phyloP scores from a whole-genome alignment of 1,284 basidiomycete species.

The Ganoderma resinaceum region DNA sequence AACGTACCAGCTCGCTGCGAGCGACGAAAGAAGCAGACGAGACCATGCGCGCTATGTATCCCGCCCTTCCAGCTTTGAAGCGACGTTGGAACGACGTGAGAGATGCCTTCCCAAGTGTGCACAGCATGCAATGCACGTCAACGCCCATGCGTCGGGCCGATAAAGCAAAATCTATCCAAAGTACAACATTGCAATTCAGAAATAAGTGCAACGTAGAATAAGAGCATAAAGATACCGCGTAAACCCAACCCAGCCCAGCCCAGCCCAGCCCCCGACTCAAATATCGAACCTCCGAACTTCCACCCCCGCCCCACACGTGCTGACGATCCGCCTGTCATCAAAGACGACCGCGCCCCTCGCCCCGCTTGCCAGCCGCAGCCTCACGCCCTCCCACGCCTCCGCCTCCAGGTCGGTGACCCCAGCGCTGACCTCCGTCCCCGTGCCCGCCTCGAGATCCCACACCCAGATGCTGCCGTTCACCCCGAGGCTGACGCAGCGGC shows the following conservation, averaged over 20 bases:
- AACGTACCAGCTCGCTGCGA: neutral
- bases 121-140: neutral
- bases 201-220: neutral
- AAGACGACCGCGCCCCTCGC: slow-evolving; percentile 63
- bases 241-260: neutral
- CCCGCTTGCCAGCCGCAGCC: slow-evolving; percentile 17
- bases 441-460: slow-evolving; percentile 80
- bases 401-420: slow-evolving; percentile 14
- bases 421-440: slow-evolving; percentile 60
- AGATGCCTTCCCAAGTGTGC: neutral
- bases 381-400: slow-evolving; percentile 18
- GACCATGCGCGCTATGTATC: neutral
- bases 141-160: neutral
- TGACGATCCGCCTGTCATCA: slow-evolving; percentile 77
- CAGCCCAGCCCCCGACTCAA: slow-evolving; percentile 10
- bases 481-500: slow-evolving; percentile 78
- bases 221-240: slow-evolving; percentile 5
- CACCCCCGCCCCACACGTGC: slow-evolving; percentile 56
- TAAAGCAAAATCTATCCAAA: neutral
- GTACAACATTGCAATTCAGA: neutral
- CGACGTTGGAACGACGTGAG: too few relatives aligned
- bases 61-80: neutral
- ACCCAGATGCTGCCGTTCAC: slow-evolving; percentile 79
- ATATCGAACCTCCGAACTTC: slow-evolving; percentile 66
- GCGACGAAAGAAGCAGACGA: neutral